Evolutionary conservation across 257 asterid species (phyloP), one percentile per base, ranked within the genome.

Genomic region (Buddleja alternifolia): DNA sequence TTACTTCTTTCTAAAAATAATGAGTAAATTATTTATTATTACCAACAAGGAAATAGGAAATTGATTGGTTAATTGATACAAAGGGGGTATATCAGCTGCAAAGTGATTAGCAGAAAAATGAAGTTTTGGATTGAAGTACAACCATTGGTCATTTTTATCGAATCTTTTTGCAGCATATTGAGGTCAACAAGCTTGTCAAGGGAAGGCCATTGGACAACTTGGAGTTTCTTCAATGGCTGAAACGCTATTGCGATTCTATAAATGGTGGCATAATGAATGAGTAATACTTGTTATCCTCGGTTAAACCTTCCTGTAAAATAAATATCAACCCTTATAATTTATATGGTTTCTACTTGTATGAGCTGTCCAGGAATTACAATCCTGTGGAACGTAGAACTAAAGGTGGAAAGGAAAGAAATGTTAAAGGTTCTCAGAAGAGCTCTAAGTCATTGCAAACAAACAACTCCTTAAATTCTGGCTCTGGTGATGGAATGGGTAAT

Each of bases 171-270:
- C 84, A 88, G 96, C 90, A 88, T 69, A 82, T 88, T 79, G 96
- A 88, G 80, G 96, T 88, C 64, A 84, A 79, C 78, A 84, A 81
- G 71, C 93, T 88, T 60, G 89, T 88, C 21, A 88, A 88, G 68
- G 90, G 86, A 11, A 79, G 96, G 80, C 86, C 96, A 17, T 70
- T 88, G 74, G 96, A 88, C 80, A 88, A 88, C 77, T 74, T 88
- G 84, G 96, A 88, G 80, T 88, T 88, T 25, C 73, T 88, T 40
- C 96, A 88, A 71, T 88, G 96, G 96, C 79, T 88, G 74, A 88
- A 88, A 75, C 89, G 90, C 57, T 84, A 86, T 51, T 88, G 96
- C 51, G 96, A 88, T 80, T 86, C 91, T 40, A 60, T 88, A 39
- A 86, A 86, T 44, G 93, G 96, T 17, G 95, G 95, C 73, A 75